These are phyloP conservation scores for Oidium heveae DNA, from an alignment of 2,329 filamentous ascomycete species.

Conservation along the genomic window DNA sequence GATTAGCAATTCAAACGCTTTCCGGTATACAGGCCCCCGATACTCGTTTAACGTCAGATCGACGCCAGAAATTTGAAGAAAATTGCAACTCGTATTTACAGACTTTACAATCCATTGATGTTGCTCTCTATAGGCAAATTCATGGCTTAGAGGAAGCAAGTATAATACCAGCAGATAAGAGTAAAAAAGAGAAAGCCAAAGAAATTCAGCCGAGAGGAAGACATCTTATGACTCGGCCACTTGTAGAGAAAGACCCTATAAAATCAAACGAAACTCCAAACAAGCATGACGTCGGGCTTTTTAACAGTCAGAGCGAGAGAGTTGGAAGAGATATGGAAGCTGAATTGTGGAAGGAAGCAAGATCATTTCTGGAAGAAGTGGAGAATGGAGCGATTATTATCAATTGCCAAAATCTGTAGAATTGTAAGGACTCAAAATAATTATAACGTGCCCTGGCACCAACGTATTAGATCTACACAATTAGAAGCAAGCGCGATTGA, in stretches of 20 bases:
- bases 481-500: no score
- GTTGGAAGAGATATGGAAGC: constrained; percentile 65
- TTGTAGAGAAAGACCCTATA: constrained; percentile 2
- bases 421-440: no score
- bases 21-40: constrained; percentile 20
- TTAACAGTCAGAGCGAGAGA: constrained; percentile 66
- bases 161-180: constrained; percentile 28
- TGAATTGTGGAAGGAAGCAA: constrained; percentile 46
- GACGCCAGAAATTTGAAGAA: constrained; percentile 25
- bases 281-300: constrained; percentile 55
- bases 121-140: constrained; percentile 49
- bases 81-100: constrained; percentile 43
- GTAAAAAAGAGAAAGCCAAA: constrained; percentile 6
- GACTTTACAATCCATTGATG: constrained; percentile 48
- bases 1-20: constrained; percentile 36
- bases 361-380: constrained; percentile 24
- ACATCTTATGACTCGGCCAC: not conserved
- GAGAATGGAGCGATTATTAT: no score
- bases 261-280: constrained; percentile 21
- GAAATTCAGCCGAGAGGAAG: no score
- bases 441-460: no score
- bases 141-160: constrained; percentile 60
- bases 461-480: no score
- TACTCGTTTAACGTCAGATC: constrained; percentile 2
- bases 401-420: no score